These are phyloP conservation scores for Candolleomyces eurysporus DNA, from an alignment of 768 basidiomycete species.

Conservation along the genomic window DNA sequence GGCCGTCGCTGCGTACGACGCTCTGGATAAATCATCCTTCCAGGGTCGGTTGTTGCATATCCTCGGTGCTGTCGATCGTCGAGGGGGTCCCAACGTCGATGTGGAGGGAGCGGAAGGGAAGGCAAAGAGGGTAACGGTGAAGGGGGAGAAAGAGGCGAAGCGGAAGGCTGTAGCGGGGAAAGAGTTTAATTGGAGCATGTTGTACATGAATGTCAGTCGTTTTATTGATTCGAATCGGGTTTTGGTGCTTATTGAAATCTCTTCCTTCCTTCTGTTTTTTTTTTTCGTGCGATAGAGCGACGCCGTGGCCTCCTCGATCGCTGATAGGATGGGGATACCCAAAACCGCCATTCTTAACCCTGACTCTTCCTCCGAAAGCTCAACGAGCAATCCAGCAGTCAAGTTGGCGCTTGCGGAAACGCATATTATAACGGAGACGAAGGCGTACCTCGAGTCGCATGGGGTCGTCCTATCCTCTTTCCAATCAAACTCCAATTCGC, in stretches of 20 bases:
- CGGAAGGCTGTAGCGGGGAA: conserved; percentile 68
- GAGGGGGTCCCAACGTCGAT: conserved; percentile 34
- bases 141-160: conserved; percentile 64
- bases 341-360: conserved; percentile 90
- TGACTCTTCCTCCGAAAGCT: conserved; percentile 48
- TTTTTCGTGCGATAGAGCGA: too few species aligned
- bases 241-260: too few species aligned
- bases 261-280: too few species aligned
- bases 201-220: conserved; percentile 94
- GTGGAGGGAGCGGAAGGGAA: conserved; percentile 36
- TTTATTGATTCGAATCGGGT: conserved; percentile 5
- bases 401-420: conserved; percentile 97
- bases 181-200: conserved; percentile 89
- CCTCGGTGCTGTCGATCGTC: conserved; percentile 76
- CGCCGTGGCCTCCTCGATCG: conserved; percentile 88
- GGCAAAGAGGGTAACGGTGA: conserved; percentile 43
- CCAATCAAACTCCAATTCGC: conserved; percentile 30
- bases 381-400: conserved; percentile 65
- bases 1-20: conserved; percentile 68
- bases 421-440: conserved; percentile 93
- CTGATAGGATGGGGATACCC: conserved; percentile 80
- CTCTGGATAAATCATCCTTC: conserved; percentile 80
- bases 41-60: conserved; percentile 92
- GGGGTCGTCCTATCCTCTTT: conserved; percentile 66
- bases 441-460: conserved; percentile 79